Evolutionary conservation across 345 rosid genomes (phyloP).

Genomic region (Brassica carinata): DNA sequence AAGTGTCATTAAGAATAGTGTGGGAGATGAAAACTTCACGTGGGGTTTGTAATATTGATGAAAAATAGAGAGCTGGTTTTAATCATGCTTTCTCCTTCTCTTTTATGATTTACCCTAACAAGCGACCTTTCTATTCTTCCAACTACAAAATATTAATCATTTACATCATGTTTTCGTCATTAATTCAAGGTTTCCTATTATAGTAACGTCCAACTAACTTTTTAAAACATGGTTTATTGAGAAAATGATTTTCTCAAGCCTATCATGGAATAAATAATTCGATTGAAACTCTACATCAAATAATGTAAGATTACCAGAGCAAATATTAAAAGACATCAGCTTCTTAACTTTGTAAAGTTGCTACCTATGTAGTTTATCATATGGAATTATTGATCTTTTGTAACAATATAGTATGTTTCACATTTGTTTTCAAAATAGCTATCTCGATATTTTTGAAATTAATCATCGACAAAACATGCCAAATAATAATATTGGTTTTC

Average conservation of each 20-base stretch:
- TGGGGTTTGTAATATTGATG: slow-evolving; percentile 20
- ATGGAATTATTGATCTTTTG: background rate
- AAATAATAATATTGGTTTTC: background rate
- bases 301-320: background rate
- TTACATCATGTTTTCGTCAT: background rate
- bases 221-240: background rate
- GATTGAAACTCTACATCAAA: background rate
- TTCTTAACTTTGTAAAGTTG: background rate
- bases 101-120: slow-evolving; percentile 17
- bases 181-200: slow-evolving; percentile 26
- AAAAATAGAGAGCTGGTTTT: slow-evolving; percentile 6
- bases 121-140: slow-evolving; percentile 13
- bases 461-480: background rate
- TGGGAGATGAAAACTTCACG: slow-evolving; percentile 5
- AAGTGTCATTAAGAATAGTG: too few species aligned
- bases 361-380: background rate
- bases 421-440: background rate
- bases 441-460: background rate
- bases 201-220: slow-evolving; percentile 28
- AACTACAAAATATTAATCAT: slow-evolving; percentile 24
- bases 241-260: background rate
- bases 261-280: background rate
- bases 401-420: background rate
- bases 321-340: background rate
- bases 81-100: slow-evolving; percentile 21